Conservation (phyloP, 306 rosid species). For the Quercus gilva region DNA sequence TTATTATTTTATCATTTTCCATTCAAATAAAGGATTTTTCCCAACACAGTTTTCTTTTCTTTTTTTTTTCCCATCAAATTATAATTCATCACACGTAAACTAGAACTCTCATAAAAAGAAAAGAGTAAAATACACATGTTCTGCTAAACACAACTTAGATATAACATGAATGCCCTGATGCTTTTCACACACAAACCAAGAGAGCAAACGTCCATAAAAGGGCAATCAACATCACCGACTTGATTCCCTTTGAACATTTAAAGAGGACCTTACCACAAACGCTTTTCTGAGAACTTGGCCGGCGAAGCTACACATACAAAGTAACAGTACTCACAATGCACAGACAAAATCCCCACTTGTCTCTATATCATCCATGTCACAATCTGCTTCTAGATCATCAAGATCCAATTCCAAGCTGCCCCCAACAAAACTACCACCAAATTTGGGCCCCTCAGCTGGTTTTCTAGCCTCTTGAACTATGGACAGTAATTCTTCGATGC, state of each 20-base stretch:
- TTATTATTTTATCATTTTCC: too few species aligned
- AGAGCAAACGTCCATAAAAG: conserved; percentile 38
- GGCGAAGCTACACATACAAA: conserved; percentile 4
- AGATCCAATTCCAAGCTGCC: conserved; percentile 95
- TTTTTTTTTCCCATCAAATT: not conserved
- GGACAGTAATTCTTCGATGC: conserved; percentile 58
- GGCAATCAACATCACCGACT: conserved; percentile 21
- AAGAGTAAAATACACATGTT: not conserved
- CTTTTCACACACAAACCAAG: conserved; percentile 28
- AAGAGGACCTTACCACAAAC: conserved; percentile 32
- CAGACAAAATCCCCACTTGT: conserved; percentile 94
- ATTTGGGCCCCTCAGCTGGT: conserved; percentile 46
- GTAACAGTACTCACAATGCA: conserved; percentile 49
- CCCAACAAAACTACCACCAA: conserved; percentile 59
- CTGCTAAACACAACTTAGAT: not conserved
- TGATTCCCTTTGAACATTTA: conserved; percentile 36
- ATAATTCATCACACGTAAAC: not conserved
- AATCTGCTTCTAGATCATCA: conserved; percentile 75
- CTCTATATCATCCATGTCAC: conserved; percentile 81
- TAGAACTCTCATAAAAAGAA: not conserved
- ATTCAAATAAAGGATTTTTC: not conserved
- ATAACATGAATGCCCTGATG: conserved; percentile 15
- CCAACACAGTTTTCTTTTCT: not conserved
- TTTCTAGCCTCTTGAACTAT: conserved; percentile 79
- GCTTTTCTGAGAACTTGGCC: conserved; percentile 19